A percentile compares a stretch with the other conserved stretches of the same genome.
Evolutionary conservation across 139 green algal genomes (phyloP).

Genomic region (Trebouxia sp.): DNA sequence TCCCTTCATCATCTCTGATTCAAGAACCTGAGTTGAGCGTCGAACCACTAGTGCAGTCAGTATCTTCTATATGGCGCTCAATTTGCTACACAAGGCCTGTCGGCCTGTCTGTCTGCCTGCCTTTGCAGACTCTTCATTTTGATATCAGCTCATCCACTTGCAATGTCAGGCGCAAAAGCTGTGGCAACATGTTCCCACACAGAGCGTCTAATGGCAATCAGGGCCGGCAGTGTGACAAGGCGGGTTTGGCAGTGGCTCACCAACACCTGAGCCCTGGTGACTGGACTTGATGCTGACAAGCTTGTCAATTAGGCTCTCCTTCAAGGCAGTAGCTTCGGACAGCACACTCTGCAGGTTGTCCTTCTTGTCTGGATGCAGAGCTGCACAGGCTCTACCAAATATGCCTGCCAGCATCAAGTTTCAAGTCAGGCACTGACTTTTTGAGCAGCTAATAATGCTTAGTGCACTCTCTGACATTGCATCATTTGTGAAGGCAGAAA

Average conservation of each 20-base stretch:
- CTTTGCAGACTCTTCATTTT: too few species aligned
- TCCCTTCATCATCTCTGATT: constrained; percentile 13
- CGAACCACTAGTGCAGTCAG: neutral
- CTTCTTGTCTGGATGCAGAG: neutral
- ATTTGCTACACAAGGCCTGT: too few species aligned
- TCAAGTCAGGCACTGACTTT: neutral
- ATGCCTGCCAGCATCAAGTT: constrained; percentile 3
- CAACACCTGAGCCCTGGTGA: neutral
- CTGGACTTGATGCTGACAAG: neutral
- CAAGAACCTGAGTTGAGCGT: neutral
- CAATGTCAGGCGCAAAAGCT: too few species aligned
- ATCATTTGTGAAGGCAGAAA: neutral
- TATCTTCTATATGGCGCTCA: neutral
- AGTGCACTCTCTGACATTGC: too few species aligned
- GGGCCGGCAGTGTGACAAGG: neutral
- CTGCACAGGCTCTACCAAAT: neutral
- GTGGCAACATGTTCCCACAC: neutral
- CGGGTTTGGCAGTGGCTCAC: neutral
- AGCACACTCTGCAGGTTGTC: neutral
- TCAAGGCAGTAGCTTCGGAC: neutral
- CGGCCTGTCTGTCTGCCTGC: too few species aligned
- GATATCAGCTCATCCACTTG: too few species aligned
- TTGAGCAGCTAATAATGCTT: neutral
- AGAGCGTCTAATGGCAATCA: neutral
- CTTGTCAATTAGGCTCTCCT: constrained; percentile 19